These are phyloP conservation scores for Podospora pseudocomata DNA, from an alignment of 495 filamentous ascomycete genomes.

Conservation along the genomic window DNA sequence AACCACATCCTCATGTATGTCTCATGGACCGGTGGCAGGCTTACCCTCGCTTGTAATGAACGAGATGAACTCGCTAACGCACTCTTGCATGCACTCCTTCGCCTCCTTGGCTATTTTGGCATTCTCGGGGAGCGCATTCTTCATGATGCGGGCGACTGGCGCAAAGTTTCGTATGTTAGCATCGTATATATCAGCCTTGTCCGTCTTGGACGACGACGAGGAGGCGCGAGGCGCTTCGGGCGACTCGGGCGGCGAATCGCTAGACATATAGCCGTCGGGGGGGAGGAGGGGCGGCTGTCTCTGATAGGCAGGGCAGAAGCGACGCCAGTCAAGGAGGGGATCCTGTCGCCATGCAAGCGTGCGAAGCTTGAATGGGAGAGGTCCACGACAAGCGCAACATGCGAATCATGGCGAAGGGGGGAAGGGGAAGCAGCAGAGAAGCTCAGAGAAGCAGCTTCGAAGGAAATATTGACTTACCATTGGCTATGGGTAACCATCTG, in stretches of 20 bases:
- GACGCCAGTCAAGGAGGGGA: slow-evolving; percentile 42
- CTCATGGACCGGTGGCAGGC: slow-evolving; percentile 26
- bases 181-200: slow-evolving; percentile 56
- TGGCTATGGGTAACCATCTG: slow-evolving; percentile 99
- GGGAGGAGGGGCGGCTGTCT: slow-evolving; percentile 35
- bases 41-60: slow-evolving; percentile 98
- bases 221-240: slow-evolving; percentile 39
- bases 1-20: slow-evolving; percentile 24
- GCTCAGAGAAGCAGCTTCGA: slow-evolving; percentile 6
- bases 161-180: slow-evolving; percentile 88
- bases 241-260: slow-evolving; percentile 49
- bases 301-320: slow-evolving; percentile 42
- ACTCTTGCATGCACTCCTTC: slow-evolving; percentile 99
- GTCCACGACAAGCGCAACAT: slow-evolving; percentile 30
- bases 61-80: slow-evolving; percentile 99
- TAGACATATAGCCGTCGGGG: slow-evolving; percentile 46
- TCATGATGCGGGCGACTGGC: slow-evolving; percentile 99
- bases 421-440: slow-evolving; percentile 26
- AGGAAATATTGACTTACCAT: slow-evolving; percentile 63
- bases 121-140: slow-evolving; percentile 92
- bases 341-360: slow-evolving; percentile 36
- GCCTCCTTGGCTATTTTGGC: slow-evolving; percentile 99
- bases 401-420: slow-evolving; percentile 48
- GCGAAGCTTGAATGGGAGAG: slow-evolving; percentile 31
- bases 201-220: slow-evolving; percentile 35